phyloP scores from a whole-genome alignment of 139 green algal species.

The Chlamydomonas urium region DNA sequence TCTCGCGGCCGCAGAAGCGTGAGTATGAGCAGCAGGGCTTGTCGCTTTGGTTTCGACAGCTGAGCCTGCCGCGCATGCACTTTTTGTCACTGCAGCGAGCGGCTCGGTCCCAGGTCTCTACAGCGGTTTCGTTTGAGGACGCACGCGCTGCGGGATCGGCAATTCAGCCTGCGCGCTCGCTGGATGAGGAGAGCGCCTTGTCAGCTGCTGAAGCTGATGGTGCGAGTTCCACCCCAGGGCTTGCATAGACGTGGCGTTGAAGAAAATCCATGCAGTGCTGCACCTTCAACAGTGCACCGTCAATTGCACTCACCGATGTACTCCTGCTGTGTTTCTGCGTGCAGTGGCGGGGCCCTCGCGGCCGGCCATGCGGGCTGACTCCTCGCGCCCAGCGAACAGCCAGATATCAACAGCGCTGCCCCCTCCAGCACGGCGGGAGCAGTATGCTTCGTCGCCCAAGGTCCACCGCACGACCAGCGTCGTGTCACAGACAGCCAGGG shows the following conservation, averaged over 20 bases:
- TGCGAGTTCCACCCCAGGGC: background rate
- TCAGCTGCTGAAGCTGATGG: slow-evolving; percentile 48
- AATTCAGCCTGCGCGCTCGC: slow-evolving; percentile 33
- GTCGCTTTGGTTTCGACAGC: background rate
- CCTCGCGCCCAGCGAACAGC: slow-evolving; percentile 39
- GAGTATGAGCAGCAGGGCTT: background rate
- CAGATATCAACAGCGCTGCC: slow-evolving; percentile 46
- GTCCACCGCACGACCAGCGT: slow-evolving; percentile 36
- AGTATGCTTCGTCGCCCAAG: slow-evolving; percentile 39
- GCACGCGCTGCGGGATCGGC: slow-evolving; percentile 42
- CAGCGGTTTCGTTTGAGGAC: slow-evolving; percentile 50
- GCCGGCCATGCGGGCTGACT: slow-evolving; percentile 11
- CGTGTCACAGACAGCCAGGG: slow-evolving; percentile 23
- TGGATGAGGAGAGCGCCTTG: slow-evolving; percentile 47
- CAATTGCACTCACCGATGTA: too few relatives aligned
- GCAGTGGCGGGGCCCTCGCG: slow-evolving; percentile 12
- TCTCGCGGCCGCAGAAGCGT: background rate
- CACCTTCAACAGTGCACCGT: too few relatives aligned
- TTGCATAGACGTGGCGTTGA: background rate
- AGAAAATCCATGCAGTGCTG: slow-evolving; percentile 8
- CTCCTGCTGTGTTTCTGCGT: background rate
- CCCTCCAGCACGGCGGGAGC: slow-evolving; percentile 15
- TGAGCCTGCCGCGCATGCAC: background rate
- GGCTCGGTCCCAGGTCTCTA: slow-evolving; percentile 46
- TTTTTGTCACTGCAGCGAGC: slow-evolving; percentile 21